Conservation (phyloP, 2,329 filamentous ascomycete genomes). For the Pseudogymnoascus sp. region DNA sequence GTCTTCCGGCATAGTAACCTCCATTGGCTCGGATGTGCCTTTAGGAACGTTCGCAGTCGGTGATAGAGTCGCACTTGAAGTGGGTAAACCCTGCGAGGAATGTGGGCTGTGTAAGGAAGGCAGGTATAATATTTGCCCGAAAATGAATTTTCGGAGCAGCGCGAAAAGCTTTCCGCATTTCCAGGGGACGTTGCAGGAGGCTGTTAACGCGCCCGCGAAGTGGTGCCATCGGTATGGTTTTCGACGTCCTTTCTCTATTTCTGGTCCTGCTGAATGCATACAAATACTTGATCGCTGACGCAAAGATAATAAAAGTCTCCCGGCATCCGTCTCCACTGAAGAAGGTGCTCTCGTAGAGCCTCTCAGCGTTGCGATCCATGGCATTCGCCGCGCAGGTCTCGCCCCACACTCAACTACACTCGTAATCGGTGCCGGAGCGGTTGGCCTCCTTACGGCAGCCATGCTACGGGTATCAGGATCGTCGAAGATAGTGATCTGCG, state of each 20-base stretch:
- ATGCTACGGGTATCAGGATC: constrained; percentile 63
- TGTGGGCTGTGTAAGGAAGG: too few species aligned
- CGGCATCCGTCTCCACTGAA: constrained; percentile 75
- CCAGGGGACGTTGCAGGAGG: constrained; percentile 52
- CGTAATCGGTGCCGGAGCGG: constrained; percentile 87
- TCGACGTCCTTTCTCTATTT: too few species aligned
- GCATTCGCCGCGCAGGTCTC: constrained; percentile 72
- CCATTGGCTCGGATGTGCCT: too few species aligned
- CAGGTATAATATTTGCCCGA: too few species aligned
- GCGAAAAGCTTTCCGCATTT: constrained; percentile 49
- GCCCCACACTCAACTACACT: constrained; percentile 76
- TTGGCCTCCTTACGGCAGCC: constrained; percentile 54
- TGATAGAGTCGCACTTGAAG: too few species aligned
- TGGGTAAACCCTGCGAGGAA: too few species aligned
- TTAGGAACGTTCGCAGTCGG: too few species aligned
- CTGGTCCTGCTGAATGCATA: too few species aligned
- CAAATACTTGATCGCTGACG: too few species aligned
- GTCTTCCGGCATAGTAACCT: too few species aligned
- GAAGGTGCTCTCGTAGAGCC: constrained; percentile 87
- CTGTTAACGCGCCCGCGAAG: constrained; percentile 46
- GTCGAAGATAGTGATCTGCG: constrained; percentile 83
- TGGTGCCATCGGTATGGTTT: constrained; percentile 29
- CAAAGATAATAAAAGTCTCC: constrained; percentile 19
- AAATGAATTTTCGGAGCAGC: constrained; percentile 32
- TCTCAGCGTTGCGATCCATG: constrained; percentile 80